Evolutionary conservation across 768 basidiomycete genomes (phyloP).

Genomic region (Boletus subparvulus): DNA sequence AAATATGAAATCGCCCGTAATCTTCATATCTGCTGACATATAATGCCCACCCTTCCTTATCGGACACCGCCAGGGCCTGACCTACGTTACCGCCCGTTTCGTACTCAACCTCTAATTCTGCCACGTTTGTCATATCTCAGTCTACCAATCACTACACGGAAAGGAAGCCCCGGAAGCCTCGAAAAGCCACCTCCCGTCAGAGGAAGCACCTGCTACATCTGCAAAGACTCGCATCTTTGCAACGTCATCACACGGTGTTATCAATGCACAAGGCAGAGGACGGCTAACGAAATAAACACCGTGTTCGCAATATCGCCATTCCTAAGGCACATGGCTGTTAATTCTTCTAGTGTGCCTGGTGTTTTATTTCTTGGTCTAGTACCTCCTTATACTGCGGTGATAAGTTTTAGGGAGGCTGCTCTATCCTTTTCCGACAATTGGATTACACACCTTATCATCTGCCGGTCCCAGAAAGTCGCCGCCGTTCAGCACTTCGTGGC

Average conservation of each 20-base stretch:
- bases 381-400: not conserved
- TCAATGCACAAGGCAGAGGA: not conserved
- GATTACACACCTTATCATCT: not conserved
- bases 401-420: not conserved
- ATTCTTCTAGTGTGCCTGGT: not conserved
- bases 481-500: not conserved
- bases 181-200: slow-evolving; percentile 11
- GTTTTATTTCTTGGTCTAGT: slow-evolving; percentile 2
- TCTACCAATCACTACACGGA: slow-evolving; percentile 6
- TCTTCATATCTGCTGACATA: not conserved
- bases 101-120: not conserved
- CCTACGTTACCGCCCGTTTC: not conserved
- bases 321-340: not conserved
- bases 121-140: slow-evolving; percentile 1
- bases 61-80: not conserved
- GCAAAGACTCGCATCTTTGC: not conserved
- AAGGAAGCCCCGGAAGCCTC: not conserved
- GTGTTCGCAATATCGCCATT: not conserved
- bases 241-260: not conserved
- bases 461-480: no score
- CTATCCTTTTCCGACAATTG: not conserved
- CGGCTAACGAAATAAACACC: not conserved
- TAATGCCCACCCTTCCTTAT: not conserved
- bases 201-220: not conserved
- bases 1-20: not conserved